Evolutionary conservation across 129 eudicot genomes (phyloP), one percentile per base, ranked within the genome.

Genomic region (Glebionis coronaria): DNA sequence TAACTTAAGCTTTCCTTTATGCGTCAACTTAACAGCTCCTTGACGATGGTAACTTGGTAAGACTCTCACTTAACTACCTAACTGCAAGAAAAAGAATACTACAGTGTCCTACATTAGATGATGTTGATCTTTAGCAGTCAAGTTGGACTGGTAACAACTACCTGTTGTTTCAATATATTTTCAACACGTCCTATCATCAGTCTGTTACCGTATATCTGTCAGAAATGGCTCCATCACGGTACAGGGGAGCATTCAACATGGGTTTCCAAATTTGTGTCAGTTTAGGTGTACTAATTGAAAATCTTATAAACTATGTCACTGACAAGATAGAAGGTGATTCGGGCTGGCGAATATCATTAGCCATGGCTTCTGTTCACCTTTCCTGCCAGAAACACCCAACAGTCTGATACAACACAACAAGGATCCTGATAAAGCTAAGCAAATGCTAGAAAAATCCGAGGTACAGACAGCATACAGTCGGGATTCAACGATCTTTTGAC

Each of bases 281-380:
- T 52, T 74, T 92, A 29, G 98, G 98, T 55, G 86, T 92, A 52
- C 88, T 88, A 57, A 83, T 88, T 42, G 98, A 96, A 74, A 80
- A 83, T 68, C 85, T 92, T 23, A 87, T 92, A 69, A 92, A 92
- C 16, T 92, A 85, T 63, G 85, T 84, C 60, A 85, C 98, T 15
- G 76, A 79, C 14, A 83, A 83, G 53, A 88, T 92, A 23, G 45
- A 70, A 53, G 98, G 90, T 51, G 96, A 95, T 50, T 88, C 90
- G 94, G 98, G 98, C 0, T 92, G 96, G 98, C 83, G 98, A 71
- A 38, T 92, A 0, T 92, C 98, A 12, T 69, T 92, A 10, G 98
- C 95, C 40, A 60, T 92, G 46, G 98, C 98, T n/a, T 96, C 95
- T 11, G 19, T 92, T 61, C 98, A 10, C 75, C 88, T 3, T 9